Evolutionary conservation across 331 rosid species (phyloP), one percentile per base, ranked within the genome.

Genomic region (Arachis monticola): DNA sequence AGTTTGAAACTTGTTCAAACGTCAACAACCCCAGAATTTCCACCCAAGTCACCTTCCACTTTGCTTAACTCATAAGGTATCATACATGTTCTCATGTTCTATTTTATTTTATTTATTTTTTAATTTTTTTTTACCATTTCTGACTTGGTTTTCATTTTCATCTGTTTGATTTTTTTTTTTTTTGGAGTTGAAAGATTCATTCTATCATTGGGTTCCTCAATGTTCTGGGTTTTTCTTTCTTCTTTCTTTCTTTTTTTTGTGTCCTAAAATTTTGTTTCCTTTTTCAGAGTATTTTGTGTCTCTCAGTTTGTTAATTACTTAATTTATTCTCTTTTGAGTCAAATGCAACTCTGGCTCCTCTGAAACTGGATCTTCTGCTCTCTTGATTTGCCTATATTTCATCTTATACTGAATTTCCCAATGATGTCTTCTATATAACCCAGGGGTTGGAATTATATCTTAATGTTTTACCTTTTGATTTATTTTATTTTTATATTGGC

Each of bases 191-290:
- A 44, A 7, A 45, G 5, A 46, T 67, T 9, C 35, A 5, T 50
- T 67, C 13, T 11, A 51, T 51, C 56, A 14, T 64, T 76, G 71
- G 62, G 51, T 71, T 32, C 38, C 4, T 32, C 47, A 59, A 35
- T 58, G n/a, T 11, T 55, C 10, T 72, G 2, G 13, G 2, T 47
- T 9, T 46, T 8, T 47, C 2, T 47, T 2, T 41, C 11, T 71
- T 74, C 31, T 35, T 13, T 59, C 61, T 11, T 14, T 0, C 6
- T 22, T 17, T 10, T 5, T 38, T 77, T 6, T 53, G 27, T 22
- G 27, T 22, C 27, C 27, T 22, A 22, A 11, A 12, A 57, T 64
- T 57, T 41, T 38, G 10, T 76, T 60, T 8, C 68, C 42, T 60
- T 35, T 59, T 59, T 9, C 42, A 22, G n/a, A 61, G 8, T 40